These are phyloP conservation scores for Phytophthora aleatoria DNA, from an alignment of 352 stramenopile genomes.

Conservation along the genomic window DNA sequence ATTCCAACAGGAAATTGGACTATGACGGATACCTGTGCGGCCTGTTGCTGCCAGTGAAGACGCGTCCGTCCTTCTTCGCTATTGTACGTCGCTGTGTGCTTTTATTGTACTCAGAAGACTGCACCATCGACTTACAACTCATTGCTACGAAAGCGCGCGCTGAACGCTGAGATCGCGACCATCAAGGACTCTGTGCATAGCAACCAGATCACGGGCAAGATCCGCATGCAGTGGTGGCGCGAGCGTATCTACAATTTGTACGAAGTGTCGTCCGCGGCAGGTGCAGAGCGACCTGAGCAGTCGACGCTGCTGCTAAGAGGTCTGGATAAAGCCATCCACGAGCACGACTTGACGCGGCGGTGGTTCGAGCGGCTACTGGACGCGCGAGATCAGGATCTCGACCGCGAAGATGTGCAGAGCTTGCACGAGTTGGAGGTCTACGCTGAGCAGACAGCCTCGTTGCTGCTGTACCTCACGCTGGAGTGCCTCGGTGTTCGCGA, in stretches of 20 bases:
- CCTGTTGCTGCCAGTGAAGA: constrained; percentile 67
- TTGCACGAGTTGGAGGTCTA: constrained; percentile 86
- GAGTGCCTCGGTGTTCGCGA: constrained; percentile 85
- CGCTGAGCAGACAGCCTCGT: constrained; percentile 89
- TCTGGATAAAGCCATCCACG: constrained; percentile 65
- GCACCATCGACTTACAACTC: background rate
- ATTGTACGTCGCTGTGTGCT: constrained; percentile 50
- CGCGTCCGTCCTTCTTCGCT: constrained; percentile 74
- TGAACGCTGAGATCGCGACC: constrained; percentile 91
- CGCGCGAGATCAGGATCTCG: constrained; percentile 87
- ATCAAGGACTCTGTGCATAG: constrained; percentile 90
- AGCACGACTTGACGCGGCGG: constrained; percentile 80
- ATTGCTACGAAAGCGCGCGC: constrained; percentile 55
- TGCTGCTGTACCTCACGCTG: constrained; percentile 89
- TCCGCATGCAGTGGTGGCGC: constrained; percentile 94
- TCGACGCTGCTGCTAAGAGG: constrained; percentile 73
- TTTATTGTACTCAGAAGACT: background rate
- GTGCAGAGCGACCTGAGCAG: constrained; percentile 38
- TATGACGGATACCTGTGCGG: constrained; percentile 87
- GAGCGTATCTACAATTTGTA: constrained; percentile 84
- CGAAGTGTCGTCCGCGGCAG: constrained; percentile 18
- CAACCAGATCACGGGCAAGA: constrained; percentile 87
- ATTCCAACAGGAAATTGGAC: constrained; percentile 66
- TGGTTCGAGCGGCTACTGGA: constrained; percentile 93
- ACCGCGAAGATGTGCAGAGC: constrained; percentile 72